Conservation (phyloP, 78 protist genomes). For the Guillardia theta region DNA sequence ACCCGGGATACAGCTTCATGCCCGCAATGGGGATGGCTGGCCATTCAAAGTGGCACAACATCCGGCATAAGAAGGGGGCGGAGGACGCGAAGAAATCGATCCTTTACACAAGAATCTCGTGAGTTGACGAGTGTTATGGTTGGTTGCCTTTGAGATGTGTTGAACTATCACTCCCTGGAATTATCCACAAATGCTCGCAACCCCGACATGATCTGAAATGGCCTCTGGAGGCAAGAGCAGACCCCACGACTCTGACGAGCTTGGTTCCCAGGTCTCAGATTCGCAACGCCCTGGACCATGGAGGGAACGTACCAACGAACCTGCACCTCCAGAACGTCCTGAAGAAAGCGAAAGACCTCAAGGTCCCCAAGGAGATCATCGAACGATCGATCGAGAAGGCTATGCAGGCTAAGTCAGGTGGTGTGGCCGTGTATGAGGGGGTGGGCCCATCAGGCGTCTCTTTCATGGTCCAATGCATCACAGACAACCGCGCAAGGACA, state of each 20-base stretch:
- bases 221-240: too few relatives aligned
- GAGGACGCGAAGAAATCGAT: neutral
- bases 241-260: too few relatives aligned
- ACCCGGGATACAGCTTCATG: too few relatives aligned
- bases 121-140: neutral
- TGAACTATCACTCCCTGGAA: neutral
- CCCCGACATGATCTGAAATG: too few relatives aligned
- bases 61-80: constrained; percentile 37
- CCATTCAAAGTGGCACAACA: constrained; percentile 29
- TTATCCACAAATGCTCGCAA: too few relatives aligned
- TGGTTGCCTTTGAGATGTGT: neutral
- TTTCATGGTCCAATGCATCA: neutral
- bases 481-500: neutral
- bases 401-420: neutral
- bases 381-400: neutral
- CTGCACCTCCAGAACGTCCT: neutral
- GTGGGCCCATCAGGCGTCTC: neutral
- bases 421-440: neutral
- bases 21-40: constrained; percentile 33
- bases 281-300: neutral
- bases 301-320: neutral
- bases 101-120: neutral
- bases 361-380: neutral
- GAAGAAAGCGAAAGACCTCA: neutral
- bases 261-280: neutral